A percentile compares a stretch with the other conserved stretches of the same genome.
Evolutionary conservation across 2,329 filamentous ascomycete genomes (phyloP).

Genomic region (Aspergillus sp.): DNA sequence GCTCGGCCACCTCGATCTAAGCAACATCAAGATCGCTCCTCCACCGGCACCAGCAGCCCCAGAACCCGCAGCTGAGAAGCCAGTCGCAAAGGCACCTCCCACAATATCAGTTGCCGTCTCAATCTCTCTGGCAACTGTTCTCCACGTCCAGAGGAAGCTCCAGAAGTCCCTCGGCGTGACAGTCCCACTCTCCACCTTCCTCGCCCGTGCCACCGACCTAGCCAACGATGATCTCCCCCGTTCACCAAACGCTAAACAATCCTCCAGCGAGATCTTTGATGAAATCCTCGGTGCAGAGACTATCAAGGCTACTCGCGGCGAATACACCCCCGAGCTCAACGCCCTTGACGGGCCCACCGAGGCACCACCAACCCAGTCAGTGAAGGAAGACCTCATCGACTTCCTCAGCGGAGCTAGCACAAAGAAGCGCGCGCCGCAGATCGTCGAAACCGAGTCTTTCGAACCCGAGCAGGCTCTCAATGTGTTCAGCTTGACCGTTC

Average conservation of each 20-base stretch:
- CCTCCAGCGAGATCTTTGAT: constrained; percentile 83
- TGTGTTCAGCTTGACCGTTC: constrained; percentile 78
- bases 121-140: constrained; percentile 74
- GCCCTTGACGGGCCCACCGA: constrained; percentile 40
- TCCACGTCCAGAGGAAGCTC: constrained; percentile 78
- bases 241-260: constrained; percentile 62
- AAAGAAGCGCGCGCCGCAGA: constrained; percentile 30
- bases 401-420: constrained; percentile 57
- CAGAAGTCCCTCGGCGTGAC: constrained; percentile 74
- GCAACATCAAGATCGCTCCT: constrained; percentile 80
- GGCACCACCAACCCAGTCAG: constrained; percentile 36
- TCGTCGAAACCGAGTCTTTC: constrained; percentile 12
- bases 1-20: constrained; percentile 82
- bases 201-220: constrained; percentile 77
- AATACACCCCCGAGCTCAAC: constrained; percentile 71
- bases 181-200: constrained; percentile 81
- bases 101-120: constrained; percentile 61
- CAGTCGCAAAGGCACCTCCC: constrained; percentile 28
- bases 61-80: constrained; percentile 35
- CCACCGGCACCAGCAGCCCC: constrained; percentile 27
- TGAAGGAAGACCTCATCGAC: constrained; percentile 79
- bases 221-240: constrained; percentile 84
- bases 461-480: constrained; percentile 56
- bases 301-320: constrained; percentile 53
- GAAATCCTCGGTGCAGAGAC: constrained; percentile 68